phyloP scores from a whole-genome alignment of 2,329 filamentous ascomycete genomes.

The Xylariaceae sp. region DNA sequence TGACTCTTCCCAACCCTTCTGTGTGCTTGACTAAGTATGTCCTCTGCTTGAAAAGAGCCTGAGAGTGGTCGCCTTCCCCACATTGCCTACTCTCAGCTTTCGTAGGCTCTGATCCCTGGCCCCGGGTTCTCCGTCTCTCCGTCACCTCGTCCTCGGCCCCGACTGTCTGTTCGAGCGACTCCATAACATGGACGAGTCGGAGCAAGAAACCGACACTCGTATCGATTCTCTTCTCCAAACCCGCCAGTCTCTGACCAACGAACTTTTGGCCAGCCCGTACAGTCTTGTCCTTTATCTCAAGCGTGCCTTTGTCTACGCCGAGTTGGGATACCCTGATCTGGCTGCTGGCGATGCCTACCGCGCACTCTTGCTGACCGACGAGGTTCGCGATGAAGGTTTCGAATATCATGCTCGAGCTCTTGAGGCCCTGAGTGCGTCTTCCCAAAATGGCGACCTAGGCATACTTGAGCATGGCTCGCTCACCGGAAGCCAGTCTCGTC shows the following conservation, averaged over 20 bases:
- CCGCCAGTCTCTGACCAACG: constrained; percentile 54
- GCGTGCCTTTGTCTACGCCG: constrained; percentile 66
- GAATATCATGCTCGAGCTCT: constrained; percentile 73
- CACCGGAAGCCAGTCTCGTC: constrained; percentile 26
- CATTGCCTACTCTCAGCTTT: no score
- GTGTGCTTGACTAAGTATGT: no score
- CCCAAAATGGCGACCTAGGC: constrained; percentile 33
- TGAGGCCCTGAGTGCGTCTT: constrained; percentile 44
- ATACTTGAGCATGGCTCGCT: constrained; percentile 44
- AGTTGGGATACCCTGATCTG: constrained; percentile 83
- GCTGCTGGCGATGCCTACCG: constrained; percentile 87
- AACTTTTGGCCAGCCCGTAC: constrained; percentile 49
- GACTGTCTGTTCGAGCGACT: background rate
- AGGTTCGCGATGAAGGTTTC: constrained; percentile 70
- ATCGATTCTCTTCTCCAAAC: constrained; percentile 45
- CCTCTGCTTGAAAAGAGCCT: no score
- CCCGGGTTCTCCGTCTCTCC: background rate
- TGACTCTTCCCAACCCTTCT: no score
- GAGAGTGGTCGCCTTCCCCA: no score
- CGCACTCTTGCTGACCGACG: constrained; percentile 81
- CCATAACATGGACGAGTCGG: constrained; percentile 20
- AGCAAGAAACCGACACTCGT: constrained; percentile 34
- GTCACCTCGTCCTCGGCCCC: background rate
- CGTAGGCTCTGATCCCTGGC: no score
- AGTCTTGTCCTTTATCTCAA: constrained; percentile 63